Evolutionary conservation across 2,329 filamentous ascomycete genomes (phyloP).

Genomic region (Bipolaris oryzae): DNA sequence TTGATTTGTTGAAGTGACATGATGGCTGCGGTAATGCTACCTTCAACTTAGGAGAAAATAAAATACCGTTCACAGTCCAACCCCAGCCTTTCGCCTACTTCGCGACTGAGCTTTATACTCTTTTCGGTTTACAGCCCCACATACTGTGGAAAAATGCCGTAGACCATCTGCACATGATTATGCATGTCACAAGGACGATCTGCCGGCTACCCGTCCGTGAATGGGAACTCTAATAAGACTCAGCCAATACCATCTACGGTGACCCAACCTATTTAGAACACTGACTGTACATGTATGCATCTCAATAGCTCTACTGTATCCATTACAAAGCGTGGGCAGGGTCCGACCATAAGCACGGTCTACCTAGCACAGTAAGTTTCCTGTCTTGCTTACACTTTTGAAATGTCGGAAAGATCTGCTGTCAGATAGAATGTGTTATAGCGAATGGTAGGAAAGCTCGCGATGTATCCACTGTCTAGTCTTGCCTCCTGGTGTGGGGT

Average conservation of each 20-base stretch:
- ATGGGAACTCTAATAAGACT: background rate
- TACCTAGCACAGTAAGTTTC: background rate
- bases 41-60: background rate
- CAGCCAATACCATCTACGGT: background rate
- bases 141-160: background rate
- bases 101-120: background rate
- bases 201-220: background rate
- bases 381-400: background rate
- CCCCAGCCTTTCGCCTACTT: background rate
- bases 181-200: background rate
- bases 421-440: background rate
- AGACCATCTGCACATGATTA: background rate
- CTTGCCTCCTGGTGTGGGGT: background rate
- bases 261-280: background rate
- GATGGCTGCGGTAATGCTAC: background rate
- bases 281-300: background rate
- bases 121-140: background rate
- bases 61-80: background rate
- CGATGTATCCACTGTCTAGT: background rate
- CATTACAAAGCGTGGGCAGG: background rate
- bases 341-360: background rate
- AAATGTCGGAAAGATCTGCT: background rate
- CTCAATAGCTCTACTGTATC: background rate
- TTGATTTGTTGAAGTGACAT: slow-evolving; percentile 30
- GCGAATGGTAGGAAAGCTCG: background rate